A percentile compares a stretch with the other conserved stretches of the same genome.
Evolutionary conservation across 768 basidiomycete genomes (phyloP).

Genomic region (Myochromella boudieri): DNA sequence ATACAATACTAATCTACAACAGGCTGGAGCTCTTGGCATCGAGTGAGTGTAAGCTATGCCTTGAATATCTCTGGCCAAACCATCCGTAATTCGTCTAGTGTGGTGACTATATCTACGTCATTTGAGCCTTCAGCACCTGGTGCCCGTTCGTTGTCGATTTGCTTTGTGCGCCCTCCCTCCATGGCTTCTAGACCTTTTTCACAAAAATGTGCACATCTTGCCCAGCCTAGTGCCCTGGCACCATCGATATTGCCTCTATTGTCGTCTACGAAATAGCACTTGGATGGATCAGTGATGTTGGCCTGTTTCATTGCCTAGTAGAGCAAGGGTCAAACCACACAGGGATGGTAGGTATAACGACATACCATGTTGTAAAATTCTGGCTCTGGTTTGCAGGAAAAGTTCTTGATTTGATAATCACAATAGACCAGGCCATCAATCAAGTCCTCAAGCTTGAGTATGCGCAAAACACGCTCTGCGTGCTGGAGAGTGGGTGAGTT

Average conservation of each 20-base stretch:
- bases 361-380: conserved; percentile 64
- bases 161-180: conserved; percentile 60
- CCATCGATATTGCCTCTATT: conserved; percentile 67
- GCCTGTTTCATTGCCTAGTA: conserved; percentile 66
- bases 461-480: conserved; percentile 74
- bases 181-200: conserved; percentile 63
- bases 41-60: conserved; percentile 1
- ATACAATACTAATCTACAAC: too few relatives aligned
- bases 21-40: too few relatives aligned
- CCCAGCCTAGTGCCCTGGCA: conserved; percentile 69
- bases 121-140: conserved; percentile 34
- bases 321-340: conserved; percentile 4
- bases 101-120: conserved; percentile 50
- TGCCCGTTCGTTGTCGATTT: conserved; percentile 40
- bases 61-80: conserved; percentile 81
- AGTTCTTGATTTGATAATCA: conserved; percentile 65
- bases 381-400: conserved; percentile 80
- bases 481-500: conserved; percentile 66
- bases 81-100: conserved; percentile 64
- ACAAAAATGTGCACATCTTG: conserved; percentile 71
- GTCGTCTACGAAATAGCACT: conserved; percentile 82
- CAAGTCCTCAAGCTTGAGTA: conserved; percentile 70
- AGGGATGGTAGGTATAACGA: not conserved
- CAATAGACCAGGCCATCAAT: conserved; percentile 79
- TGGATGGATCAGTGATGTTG: conserved; percentile 58